These are phyloP conservation scores for Aspergillus fijiensis DNA, from an alignment of 2,329 filamentous ascomycete genomes.

Conservation along the genomic window DNA sequence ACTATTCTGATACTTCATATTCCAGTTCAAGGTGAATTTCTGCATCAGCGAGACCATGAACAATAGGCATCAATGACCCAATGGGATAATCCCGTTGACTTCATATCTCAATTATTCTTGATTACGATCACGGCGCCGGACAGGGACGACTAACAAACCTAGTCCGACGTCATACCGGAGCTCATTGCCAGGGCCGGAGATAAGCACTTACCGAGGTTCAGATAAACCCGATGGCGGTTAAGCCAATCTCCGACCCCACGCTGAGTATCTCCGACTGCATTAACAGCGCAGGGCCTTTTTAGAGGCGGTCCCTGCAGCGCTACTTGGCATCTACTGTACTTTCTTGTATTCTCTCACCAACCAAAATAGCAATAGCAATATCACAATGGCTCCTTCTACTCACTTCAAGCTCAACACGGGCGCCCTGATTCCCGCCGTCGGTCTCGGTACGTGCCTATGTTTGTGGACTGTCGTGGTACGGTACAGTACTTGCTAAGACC, in stretches of 20 bases:
- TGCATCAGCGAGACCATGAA: no score
- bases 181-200: neutral
- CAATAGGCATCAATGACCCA: no score
- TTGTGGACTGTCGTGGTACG: neutral
- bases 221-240: neutral
- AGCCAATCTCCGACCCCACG: neutral
- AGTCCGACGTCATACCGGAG: no score
- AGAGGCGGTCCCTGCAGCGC: neutral
- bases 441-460: conserved; percentile 21
- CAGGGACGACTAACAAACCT: no score
- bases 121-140: no score
- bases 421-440: conserved; percentile 39
- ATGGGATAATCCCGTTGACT: no score
- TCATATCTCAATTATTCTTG: no score
- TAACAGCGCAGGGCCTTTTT: neutral
- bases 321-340: neutral
- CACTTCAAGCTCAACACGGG: conserved; percentile 38
- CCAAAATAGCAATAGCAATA: neutral
- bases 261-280: neutral
- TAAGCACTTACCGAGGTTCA: neutral
- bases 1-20: no score
- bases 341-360: neutral
- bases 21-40: no score
- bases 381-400: conserved; percentile 1
- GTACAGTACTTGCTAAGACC: no score